Evolutionary conservation across 257 asterid genomes (phyloP).

Genomic region (Jaltomata sinuosa): DNA sequence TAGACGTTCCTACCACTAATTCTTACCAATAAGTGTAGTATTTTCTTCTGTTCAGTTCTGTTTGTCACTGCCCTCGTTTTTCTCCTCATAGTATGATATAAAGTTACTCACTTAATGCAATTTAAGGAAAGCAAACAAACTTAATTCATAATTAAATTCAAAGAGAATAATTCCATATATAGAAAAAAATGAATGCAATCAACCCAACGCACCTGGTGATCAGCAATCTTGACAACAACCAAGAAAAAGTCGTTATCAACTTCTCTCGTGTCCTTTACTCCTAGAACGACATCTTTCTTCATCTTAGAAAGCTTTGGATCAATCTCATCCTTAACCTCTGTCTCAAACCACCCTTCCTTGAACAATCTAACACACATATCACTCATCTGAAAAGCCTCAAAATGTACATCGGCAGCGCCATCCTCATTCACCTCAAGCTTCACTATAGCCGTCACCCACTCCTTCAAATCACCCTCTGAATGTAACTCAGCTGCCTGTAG

Average conservation of each 20-base stretch:
- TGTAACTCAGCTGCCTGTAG: conserved; percentile 87
- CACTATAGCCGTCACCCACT: conserved; percentile 94
- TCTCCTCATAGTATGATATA: background rate
- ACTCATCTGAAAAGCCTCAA: conserved; percentile 95
- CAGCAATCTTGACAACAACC: conserved; percentile 85
- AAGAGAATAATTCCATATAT: background rate
- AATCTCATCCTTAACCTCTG: conserved; percentile 42
- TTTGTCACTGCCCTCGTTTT: background rate
- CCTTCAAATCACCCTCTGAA: conserved; percentile 70
- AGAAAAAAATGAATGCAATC: background rate
- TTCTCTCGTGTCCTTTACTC: conserved; percentile 79
- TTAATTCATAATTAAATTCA: background rate
- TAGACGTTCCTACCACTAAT: background rate
- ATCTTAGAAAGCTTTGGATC: conserved; percentile 89
- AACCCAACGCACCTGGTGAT: conserved; percentile 66
- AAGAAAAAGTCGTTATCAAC: conserved; percentile 91
- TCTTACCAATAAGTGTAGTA: background rate
- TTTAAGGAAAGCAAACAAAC: background rate
- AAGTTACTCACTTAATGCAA: background rate
- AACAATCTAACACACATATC: conserved; percentile 74
- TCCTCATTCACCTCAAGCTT: conserved; percentile 86
- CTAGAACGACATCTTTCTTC: conserved; percentile 84
- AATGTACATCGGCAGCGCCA: conserved; percentile 77
- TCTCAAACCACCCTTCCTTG: conserved; percentile 80
- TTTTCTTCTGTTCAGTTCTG: background rate